Conservation (phyloP, 2,329 filamentous ascomycete genomes). For the Aureobasidium sp. region DNA sequence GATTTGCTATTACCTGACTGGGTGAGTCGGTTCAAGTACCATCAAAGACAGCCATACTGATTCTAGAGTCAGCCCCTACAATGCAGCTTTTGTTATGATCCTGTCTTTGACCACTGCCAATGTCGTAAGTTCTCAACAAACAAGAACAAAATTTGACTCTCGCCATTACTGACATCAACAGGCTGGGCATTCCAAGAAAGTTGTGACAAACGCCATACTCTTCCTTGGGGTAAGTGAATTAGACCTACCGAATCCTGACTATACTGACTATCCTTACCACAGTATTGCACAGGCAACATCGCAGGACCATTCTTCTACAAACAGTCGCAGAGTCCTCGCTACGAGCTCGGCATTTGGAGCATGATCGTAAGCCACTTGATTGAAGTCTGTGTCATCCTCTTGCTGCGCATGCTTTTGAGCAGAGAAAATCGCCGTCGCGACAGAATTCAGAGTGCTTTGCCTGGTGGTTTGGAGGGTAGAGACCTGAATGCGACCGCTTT, state of each 20-base stretch:
- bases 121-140: conserved; percentile 31
- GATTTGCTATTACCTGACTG: conserved; percentile 51
- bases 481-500: conserved; percentile 45
- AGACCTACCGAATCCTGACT: neutral
- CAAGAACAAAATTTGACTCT: too few relatives aligned
- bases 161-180: neutral
- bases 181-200: conserved; percentile 53
- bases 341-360: conserved; percentile 46
- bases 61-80: conserved; percentile 33
- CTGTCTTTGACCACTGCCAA: conserved; percentile 42
- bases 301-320: conserved; percentile 57
- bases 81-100: conserved; percentile 43
- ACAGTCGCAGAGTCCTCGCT: conserved; percentile 43
- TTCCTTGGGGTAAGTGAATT: conserved; percentile 40
- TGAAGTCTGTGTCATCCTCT: conserved; percentile 40
- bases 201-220: conserved; percentile 54
- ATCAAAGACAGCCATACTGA: conserved; percentile 24
- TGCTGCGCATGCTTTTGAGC: conserved; percentile 40
- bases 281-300: conserved; percentile 53
- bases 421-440: conserved; percentile 40
- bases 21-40: conserved; percentile 17
- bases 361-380: conserved; percentile 49
- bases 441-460: conserved; percentile 38
- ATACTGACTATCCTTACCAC: neutral
- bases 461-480: conserved; percentile 38